Evolutionary conservation across 768 basidiomycete genomes (phyloP).

Genomic region (Lactarius evosmus): DNA sequence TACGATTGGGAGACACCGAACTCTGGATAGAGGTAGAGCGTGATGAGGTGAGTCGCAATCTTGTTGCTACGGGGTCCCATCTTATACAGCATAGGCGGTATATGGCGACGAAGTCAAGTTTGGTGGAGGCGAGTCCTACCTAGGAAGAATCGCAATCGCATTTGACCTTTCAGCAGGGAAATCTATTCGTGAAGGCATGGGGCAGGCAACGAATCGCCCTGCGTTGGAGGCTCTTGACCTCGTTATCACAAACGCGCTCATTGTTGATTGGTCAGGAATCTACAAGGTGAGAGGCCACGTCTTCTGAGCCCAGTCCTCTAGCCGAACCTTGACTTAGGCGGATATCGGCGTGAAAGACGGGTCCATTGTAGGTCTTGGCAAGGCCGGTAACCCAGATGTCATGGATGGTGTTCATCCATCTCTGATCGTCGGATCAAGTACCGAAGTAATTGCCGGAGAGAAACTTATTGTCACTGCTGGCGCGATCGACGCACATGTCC

Average conservation of each 20-base stretch:
- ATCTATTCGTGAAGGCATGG: slow-evolving; percentile 95
- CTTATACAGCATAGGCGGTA: slow-evolving; percentile 50
- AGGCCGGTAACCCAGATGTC: slow-evolving; percentile 93
- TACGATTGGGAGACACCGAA: slow-evolving; percentile 83
- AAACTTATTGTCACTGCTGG: slow-evolving; percentile 93
- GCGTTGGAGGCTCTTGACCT: slow-evolving; percentile 76
- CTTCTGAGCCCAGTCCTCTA: background rate
- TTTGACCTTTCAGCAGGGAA: slow-evolving; percentile 56
- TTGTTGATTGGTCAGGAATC: slow-evolving; percentile 93
- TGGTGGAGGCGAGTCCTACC: slow-evolving; percentile 66
- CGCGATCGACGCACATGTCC: slow-evolving; percentile 86
- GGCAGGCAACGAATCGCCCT: slow-evolving; percentile 75
- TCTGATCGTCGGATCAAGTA: slow-evolving; percentile 84
- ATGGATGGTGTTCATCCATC: slow-evolving; percentile 74
- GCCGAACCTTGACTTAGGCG: slow-evolving; percentile 50
- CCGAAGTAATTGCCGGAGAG: slow-evolving; percentile 95
- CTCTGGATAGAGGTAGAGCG: slow-evolving; percentile 92
- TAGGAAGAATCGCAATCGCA: background rate
- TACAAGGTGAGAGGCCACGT: slow-evolving; percentile 61
- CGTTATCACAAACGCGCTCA: slow-evolving; percentile 92
- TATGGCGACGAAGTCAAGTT: slow-evolving; percentile 99
- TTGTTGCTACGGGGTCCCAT: background rate
- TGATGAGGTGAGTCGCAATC: slow-evolving; percentile 53
- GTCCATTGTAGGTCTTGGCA: slow-evolving; percentile 84
- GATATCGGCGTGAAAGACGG: slow-evolving; percentile 92